A percentile compares a stretch with the other conserved stretches of the same genome.
phyloP scores from a whole-genome alignment of 345 rosid species.

The Rhodamnia rubescens region DNA sequence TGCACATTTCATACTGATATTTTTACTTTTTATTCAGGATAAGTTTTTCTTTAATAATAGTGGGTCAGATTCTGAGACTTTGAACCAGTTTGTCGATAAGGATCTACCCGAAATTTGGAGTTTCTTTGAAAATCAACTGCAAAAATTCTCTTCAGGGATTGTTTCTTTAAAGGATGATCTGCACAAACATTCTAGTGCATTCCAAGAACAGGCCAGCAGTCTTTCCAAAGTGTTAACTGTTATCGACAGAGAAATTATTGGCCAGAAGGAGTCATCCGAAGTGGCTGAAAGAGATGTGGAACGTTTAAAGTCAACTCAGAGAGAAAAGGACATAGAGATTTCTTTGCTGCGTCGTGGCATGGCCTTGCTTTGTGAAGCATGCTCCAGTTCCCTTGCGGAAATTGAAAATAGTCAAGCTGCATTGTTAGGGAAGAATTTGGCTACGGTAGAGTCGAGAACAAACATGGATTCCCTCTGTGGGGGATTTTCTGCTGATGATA shows the following conservation, averaged over 20 bases:
- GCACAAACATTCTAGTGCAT: conserved; percentile 31
- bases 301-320: conserved; percentile 27
- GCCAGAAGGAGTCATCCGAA: conserved; percentile 26
- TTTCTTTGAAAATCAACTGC: conserved; percentile 36
- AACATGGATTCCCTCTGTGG: conserved; percentile 13
- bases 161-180: conserved; percentile 34
- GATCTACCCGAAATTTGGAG: conserved; percentile 23
- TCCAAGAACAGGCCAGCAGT: conserved; percentile 38
- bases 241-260: conserved; percentile 20
- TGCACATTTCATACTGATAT: not conserved
- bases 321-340: conserved; percentile 46
- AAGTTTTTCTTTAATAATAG: conserved; percentile 20
- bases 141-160: conserved; percentile 33
- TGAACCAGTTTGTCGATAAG: conserved; percentile 29
- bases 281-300: conserved; percentile 30
- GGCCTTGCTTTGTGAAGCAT: conserved; percentile 58
- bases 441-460: conserved; percentile 10
- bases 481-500: conserved; percentile 13
- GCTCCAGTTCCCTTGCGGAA: conserved; percentile 47
- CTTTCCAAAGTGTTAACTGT: conserved; percentile 28
- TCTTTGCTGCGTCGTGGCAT: conserved; percentile 31
- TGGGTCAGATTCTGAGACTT: conserved; percentile 24
- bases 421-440: conserved; percentile 15
- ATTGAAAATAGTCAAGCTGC: conserved; percentile 51
- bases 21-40: conserved; percentile 19